Conservation (phyloP, 306 rosid species). For the Abrus pulchellus region DNA sequence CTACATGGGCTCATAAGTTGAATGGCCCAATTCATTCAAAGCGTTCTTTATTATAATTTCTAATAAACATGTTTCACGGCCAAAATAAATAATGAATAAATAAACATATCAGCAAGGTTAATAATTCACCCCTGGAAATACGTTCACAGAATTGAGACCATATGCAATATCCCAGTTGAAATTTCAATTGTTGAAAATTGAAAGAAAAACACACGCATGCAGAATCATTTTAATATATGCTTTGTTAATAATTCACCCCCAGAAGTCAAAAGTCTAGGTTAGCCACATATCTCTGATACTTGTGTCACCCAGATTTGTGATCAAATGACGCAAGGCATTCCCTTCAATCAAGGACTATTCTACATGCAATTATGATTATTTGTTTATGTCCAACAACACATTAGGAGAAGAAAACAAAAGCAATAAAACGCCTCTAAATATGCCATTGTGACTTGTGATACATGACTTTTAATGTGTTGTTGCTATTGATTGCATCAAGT, state of each 20-base stretch:
- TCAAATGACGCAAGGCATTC: constrained; percentile 46
- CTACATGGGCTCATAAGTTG: constrained; percentile 33
- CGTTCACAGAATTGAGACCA: not conserved
- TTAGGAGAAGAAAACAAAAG: constrained; percentile 22
- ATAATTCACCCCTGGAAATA: not conserved
- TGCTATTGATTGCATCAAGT: not conserved
- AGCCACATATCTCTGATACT: constrained; percentile 40
- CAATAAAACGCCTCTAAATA: constrained; percentile 16
- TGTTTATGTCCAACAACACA: constrained; percentile 33
- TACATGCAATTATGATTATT: constrained; percentile 42
- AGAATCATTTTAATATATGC: constrained; percentile 23
- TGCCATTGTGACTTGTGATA: constrained; percentile 39
- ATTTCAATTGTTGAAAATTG: constrained; percentile 37
- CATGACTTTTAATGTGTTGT: constrained; percentile 22
- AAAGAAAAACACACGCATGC: not conserved
- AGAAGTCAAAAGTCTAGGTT: constrained; percentile 51
- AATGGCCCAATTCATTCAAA: constrained; percentile 42
- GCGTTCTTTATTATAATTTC: not conserved
- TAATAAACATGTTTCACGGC: not conserved
- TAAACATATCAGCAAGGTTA: too few species aligned
- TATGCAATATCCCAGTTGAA: not conserved
- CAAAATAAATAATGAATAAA: too few species aligned
- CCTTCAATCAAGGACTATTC: constrained; percentile 54
- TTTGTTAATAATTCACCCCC: constrained; percentile 2
- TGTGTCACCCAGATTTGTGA: constrained; percentile 14